These are phyloP conservation scores for Colletotrichum lini DNA, from an alignment of 2,329 filamentous ascomycete genomes.

Conservation along the genomic window DNA sequence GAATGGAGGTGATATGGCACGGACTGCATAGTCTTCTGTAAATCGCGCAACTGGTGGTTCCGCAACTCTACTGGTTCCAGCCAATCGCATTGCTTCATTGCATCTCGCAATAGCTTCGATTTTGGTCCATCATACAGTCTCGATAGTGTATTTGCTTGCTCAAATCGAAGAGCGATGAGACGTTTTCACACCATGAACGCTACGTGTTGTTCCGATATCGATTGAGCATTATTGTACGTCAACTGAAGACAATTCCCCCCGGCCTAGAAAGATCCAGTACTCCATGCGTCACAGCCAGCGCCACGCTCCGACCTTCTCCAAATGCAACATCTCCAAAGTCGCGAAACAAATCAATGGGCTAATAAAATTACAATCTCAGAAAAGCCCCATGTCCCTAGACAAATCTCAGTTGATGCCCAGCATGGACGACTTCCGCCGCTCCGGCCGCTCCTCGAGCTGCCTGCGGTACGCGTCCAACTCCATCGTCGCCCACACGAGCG, in stretches of 20 bases:
- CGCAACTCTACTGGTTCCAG: too few species aligned
- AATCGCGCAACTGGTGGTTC: too few species aligned
- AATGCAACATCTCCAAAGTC: neutral
- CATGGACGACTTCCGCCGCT: constrained; percentile 32
- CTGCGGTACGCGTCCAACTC: constrained; percentile 48
- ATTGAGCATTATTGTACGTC: neutral
- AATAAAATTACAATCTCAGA: neutral
- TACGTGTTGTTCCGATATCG: too few species aligned
- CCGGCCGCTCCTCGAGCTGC: constrained; percentile 19
- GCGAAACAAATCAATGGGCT: too few species aligned
- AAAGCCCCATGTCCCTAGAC: neutral
- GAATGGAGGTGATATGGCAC: too few species aligned
- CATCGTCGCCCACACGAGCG: constrained; percentile 52
- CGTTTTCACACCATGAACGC: too few species aligned
- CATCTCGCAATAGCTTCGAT: too few species aligned
- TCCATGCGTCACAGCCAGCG: neutral
- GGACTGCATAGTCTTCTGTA: too few species aligned
- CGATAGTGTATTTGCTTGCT: too few species aligned
- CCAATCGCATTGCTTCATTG: too few species aligned
- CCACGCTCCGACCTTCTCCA: neutral
- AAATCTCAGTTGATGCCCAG: constrained; percentile 31
- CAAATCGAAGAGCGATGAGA: too few species aligned
- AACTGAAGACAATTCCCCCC: neutral
- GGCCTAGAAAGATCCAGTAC: neutral
- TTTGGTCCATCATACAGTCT: too few species aligned